A percentile compares a stretch with the other conserved stretches of the same genome.
Evolutionary conservation across 148 eudicot species (phyloP).

Genomic region (Gaultheria prostrata): DNA sequence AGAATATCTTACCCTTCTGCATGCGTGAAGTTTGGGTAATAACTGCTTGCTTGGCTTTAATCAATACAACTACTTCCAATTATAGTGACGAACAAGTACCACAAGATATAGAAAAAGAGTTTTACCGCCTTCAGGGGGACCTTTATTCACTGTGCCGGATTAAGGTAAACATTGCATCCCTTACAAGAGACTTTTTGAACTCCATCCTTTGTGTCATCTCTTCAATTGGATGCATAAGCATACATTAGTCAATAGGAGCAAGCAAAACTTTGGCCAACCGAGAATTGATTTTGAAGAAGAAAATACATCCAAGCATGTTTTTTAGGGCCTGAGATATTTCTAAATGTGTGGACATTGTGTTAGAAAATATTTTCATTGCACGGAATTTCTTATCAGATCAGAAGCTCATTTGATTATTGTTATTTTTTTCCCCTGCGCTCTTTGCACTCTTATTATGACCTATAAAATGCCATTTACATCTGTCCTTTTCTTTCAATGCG

Average conservation of each 20-base stretch:
- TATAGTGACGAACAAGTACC: slow-evolving; percentile 64
- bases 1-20: slow-evolving; percentile 85
- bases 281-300: neutral
- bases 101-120: slow-evolving; percentile 83
- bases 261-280: neutral
- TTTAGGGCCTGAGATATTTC: neutral
- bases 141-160: slow-evolving; percentile 78
- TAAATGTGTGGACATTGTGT: neutral
- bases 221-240: neutral
- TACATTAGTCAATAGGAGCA: neutral
- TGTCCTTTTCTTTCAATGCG: neutral
- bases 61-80: slow-evolving; percentile 62
- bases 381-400: neutral
- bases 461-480: neutral
- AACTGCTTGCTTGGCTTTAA: slow-evolving; percentile 79
- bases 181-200: neutral
- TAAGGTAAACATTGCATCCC: slow-evolving; percentile 51
- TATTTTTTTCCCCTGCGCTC: neutral
- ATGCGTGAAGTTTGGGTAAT: slow-evolving; percentile 97
- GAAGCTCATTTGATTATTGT: neutral
- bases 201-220: neutral
- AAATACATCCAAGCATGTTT: neutral
- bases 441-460: neutral
- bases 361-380: neutral
- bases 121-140: slow-evolving; percentile 87